These are phyloP conservation scores for Tylopilus vinaceipallidus DNA, from an alignment of 768 basidiomycete genomes.

Conservation along the genomic window DNA sequence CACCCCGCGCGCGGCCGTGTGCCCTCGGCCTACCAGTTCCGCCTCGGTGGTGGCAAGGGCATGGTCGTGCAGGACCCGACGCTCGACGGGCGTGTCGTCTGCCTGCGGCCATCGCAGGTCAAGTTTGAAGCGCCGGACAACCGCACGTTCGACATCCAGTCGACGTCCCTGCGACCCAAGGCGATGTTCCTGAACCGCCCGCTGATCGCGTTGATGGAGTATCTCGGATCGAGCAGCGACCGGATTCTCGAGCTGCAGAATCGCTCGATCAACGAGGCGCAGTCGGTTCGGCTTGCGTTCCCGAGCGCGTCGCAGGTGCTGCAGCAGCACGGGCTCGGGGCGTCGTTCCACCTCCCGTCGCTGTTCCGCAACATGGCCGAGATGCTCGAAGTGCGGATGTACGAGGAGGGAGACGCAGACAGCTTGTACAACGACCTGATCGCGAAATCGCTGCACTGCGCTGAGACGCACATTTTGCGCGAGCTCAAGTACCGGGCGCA, in stretches of 20 bases:
- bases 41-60: conserved; percentile 47
- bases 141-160: conserved; percentile 46
- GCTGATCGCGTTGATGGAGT: conserved; percentile 48
- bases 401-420: background rate
- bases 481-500: conserved; percentile 51
- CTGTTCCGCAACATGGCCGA: conserved; percentile 37
- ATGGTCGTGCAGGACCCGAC: conserved; percentile 44
- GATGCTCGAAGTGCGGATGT: conserved; percentile 31
- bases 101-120: conserved; percentile 43
- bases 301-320: conserved; percentile 37
- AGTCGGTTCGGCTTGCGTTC: conserved; percentile 35
- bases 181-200: conserved; percentile 46
- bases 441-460: conserved; percentile 35
- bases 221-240: conserved; percentile 35
- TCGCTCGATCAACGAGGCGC: conserved; percentile 36
- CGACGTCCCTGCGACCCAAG: conserved; percentile 43
- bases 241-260: conserved; percentile 40
- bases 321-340: conserved; percentile 43
- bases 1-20: conserved; percentile 12
- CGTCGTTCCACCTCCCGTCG: conserved; percentile 44
- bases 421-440: conserved; percentile 37
- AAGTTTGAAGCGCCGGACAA: conserved; percentile 44
- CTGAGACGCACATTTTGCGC: conserved; percentile 45
- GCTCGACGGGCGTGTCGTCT: conserved; percentile 35
- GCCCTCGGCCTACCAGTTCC: conserved; percentile 45